Evolutionary conservation across 2,329 filamentous ascomycete species (phyloP).

Genomic region (Rhytidhysteron rufulum): DNA sequence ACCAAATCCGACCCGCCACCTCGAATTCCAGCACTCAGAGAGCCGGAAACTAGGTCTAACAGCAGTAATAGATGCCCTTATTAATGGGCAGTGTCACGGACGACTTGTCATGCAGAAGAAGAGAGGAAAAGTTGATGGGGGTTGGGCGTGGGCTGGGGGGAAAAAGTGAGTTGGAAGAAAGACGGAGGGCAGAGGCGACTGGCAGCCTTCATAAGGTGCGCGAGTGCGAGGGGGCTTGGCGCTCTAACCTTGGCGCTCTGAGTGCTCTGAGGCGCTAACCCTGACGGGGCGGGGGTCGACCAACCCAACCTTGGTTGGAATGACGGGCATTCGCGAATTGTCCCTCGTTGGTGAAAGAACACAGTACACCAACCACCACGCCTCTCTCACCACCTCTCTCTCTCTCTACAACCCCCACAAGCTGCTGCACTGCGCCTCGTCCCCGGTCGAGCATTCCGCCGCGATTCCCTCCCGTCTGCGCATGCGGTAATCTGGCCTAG

Average conservation of each 20-base stretch:
- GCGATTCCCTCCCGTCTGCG: no score
- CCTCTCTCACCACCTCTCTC: not conserved
- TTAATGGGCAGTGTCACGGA: constrained; percentile 1
- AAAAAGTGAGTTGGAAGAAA: constrained; percentile 12
- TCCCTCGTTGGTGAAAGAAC: not conserved
- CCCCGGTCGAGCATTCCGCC: no score
- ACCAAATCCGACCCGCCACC: constrained; percentile 1
- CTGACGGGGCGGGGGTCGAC: not conserved
- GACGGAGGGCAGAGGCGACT: constrained; percentile 13
- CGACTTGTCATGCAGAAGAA: not conserved
- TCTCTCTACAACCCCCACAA: not conserved
- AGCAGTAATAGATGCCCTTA: not conserved
- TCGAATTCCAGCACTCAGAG: not conserved
- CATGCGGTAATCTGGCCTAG: constrained; percentile 6
- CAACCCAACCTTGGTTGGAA: no score
- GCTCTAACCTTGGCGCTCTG: no score
- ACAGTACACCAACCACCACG: not conserved
- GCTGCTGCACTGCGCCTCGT: not conserved
- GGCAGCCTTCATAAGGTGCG: constrained; percentile 6
- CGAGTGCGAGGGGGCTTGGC: constrained; percentile 1
- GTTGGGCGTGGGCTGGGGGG: constrained; percentile 22
- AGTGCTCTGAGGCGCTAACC: constrained; percentile 2
- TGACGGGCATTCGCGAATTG: no score
- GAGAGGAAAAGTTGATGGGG: constrained; percentile 25
- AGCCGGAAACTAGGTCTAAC: not conserved